Evolutionary conservation across 768 basidiomycete species (phyloP), one percentile per base, ranked within the genome.

Genomic region (Porpolomopsis calyptriformis): DNA sequence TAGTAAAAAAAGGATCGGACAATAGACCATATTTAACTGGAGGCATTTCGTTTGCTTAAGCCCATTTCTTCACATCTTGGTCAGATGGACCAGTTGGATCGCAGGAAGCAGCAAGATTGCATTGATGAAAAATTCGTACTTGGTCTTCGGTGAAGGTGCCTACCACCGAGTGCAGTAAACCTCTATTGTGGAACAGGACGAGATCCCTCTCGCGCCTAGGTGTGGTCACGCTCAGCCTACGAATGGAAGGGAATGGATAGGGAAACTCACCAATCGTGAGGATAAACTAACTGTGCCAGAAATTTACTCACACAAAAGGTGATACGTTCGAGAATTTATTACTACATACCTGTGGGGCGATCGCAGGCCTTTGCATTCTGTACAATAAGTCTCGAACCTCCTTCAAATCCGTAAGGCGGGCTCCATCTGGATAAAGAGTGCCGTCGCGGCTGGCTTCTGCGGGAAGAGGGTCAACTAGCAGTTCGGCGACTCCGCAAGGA

Each of bases 331-430:
- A 43, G 25, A 41, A 26, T 11, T 22, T 4, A n/a, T 43, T 19
- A 25, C n/a, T 37, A 62, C 74, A 55, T 50, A 83, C 82, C 46
- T 64, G 60, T 12, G 91, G 91, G 1, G 87, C 80, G 49, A 96
- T 94, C 14, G 79, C 90, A 3, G 92, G 91, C 9, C 90, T 67
- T 60, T 93, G 90, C 76, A 94, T 85, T 65, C 71, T 74, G 67
- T 94, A 90, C 27, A 93, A 60, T 20, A 92, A 58, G 6, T 71
- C 76, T 4, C 92, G 73, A 12, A 88, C 85, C 47, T 78, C 66
- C 44, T 73, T 71, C 19, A 94, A 69, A 57, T 92, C 78, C 18
- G 68, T 84, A 55, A 96, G 56, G 55, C 79, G 76, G 1, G 73
- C 82, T 7, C 92, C 91, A 49, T 91, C 82, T 4, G 92, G 91